Evolutionary conservation across 2,329 filamentous ascomycete genomes (phyloP).

Genomic region (Hymenoscyphus linearis): DNA sequence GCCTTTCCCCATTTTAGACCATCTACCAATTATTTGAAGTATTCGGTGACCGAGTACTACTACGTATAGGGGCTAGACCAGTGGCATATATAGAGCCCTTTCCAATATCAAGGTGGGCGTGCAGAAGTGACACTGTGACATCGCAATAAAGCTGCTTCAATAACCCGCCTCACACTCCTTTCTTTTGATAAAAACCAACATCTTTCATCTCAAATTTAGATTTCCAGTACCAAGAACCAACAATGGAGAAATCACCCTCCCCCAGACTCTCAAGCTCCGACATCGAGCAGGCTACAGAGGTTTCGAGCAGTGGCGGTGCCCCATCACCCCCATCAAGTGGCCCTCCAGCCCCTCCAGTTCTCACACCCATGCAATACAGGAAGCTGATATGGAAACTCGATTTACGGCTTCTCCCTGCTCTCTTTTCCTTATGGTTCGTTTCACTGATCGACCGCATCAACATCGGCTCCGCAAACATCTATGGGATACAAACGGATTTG

Average conservation of each 20-base stretch:
- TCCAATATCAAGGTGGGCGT: neutral
- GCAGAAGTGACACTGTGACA: neutral
- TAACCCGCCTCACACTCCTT: neutral
- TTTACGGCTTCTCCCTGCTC: conserved; percentile 5
- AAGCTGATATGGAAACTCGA: conserved; percentile 11
- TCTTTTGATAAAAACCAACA: neutral
- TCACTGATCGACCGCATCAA: conserved; percentile 8
- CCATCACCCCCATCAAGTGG: neutral
- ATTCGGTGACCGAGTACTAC: neutral
- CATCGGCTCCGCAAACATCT: conserved; percentile 8
- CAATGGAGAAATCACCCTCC: neutral
- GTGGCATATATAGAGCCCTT: neutral
- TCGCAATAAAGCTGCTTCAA: neutral
- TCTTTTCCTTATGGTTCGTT: conserved; percentile 8
- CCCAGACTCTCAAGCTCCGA: neutral
- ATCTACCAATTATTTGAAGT: neutral
- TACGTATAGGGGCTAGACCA: neutral
- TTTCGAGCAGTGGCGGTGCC: neutral
- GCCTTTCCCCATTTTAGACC: neutral
- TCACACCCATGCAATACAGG: conserved; percentile 6
- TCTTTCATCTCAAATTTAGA: neutral
- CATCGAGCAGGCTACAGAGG: conserved; percentile 3
- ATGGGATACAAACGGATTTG: conserved; percentile 6
- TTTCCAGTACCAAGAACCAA: neutral
- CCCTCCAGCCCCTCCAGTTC: neutral